phyloP scores from a whole-genome alignment of 1,284 basidiomycete species.

The Dichomitus squalens region DNA sequence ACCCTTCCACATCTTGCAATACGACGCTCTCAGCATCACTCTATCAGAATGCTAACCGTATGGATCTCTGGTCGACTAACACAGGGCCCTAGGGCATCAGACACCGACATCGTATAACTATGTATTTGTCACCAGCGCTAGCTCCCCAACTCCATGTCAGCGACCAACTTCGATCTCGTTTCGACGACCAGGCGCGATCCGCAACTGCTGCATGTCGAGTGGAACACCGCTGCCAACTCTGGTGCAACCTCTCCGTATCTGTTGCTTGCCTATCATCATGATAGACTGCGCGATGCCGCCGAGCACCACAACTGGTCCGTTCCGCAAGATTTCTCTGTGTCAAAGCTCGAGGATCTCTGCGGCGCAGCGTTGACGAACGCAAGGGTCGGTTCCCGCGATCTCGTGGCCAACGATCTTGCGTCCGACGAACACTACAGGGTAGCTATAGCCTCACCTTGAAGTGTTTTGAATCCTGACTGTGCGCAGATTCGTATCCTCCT shows the following conservation, averaged over 20 bases:
- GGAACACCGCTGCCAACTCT: conserved; percentile 58
- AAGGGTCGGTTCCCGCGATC: conserved; percentile 44
- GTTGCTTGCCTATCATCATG: conserved; percentile 57
- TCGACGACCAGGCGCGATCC: conserved; percentile 62
- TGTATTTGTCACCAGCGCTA: not conserved
- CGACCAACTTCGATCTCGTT: conserved; percentile 42
- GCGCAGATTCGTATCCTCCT: conserved; percentile 61
- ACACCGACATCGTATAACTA: too few relatives aligned
- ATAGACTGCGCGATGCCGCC: conserved; percentile 56
- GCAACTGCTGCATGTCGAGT: conserved; percentile 43
- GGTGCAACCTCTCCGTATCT: conserved; percentile 54
- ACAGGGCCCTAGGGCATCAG: too few relatives aligned
- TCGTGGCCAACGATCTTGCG: not conserved
- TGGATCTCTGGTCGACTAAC: too few relatives aligned
- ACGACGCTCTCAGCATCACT: too few relatives aligned
- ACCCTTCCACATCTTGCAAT: too few relatives aligned
- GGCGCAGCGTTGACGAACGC: conserved; percentile 23
- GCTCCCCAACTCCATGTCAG: conserved; percentile 9
- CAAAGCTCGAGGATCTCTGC: conserved; percentile 7
- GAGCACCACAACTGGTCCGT: conserved; percentile 51
- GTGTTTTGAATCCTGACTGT: conserved; percentile 1
- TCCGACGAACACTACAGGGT: conserved; percentile 3
- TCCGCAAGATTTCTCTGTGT: conserved; percentile 35
- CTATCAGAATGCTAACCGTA: too few relatives aligned
- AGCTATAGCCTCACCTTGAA: not conserved